phyloP scores from a whole-genome alignment of 345 rosid species.

The Adansonia digitata region DNA sequence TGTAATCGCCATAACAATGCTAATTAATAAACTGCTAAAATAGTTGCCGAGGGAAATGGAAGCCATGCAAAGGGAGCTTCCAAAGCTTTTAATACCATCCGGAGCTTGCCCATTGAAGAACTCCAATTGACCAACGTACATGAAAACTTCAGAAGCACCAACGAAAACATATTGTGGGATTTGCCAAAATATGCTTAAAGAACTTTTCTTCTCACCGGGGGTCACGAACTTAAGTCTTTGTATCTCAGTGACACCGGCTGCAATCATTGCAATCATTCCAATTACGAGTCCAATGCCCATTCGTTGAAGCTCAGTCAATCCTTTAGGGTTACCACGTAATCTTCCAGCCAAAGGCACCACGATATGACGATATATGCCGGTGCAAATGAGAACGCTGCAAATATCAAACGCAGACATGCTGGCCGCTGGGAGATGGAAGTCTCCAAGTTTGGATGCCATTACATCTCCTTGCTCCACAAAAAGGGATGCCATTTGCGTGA shows the following conservation, averaged over 20 bases:
- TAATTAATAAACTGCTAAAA: slow-evolving; percentile 69
- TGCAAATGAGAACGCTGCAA: slow-evolving; percentile 62
- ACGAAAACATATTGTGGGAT: slow-evolving; percentile 75
- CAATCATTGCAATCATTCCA: slow-evolving; percentile 77
- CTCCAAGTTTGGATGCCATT: slow-evolving; percentile 48
- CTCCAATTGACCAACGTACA: slow-evolving; percentile 91
- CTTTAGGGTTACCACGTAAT: slow-evolving; percentile 40
- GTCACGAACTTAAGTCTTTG: slow-evolving; percentile 41
- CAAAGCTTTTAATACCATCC: slow-evolving; percentile 84
- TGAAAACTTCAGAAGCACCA: slow-evolving; percentile 82
- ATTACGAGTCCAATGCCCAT: slow-evolving; percentile 80
- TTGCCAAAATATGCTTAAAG: slow-evolving; percentile 81
- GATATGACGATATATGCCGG: slow-evolving; percentile 61
- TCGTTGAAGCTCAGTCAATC: slow-evolving; percentile 73
- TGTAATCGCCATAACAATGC: slow-evolving; percentile 61
- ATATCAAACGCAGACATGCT: slow-evolving; percentile 93
- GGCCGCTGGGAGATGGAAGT: slow-evolving; percentile 76
- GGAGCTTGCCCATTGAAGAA: slow-evolving; percentile 90
- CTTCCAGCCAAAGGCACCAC: slow-evolving; percentile 53
- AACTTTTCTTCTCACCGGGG: slow-evolving; percentile 48
- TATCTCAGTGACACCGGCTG: slow-evolving; percentile 71
- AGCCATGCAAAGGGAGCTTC: slow-evolving; percentile 99
- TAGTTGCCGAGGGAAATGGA: slow-evolving; percentile 87
- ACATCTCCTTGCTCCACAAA: slow-evolving; percentile 71
- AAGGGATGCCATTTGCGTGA: slow-evolving; percentile 70